Evolutionary conservation across 352 stramenopile genomes (phyloP), one percentile per base, ranked within the genome.

Genomic region (Phytophthora sp.): DNA sequence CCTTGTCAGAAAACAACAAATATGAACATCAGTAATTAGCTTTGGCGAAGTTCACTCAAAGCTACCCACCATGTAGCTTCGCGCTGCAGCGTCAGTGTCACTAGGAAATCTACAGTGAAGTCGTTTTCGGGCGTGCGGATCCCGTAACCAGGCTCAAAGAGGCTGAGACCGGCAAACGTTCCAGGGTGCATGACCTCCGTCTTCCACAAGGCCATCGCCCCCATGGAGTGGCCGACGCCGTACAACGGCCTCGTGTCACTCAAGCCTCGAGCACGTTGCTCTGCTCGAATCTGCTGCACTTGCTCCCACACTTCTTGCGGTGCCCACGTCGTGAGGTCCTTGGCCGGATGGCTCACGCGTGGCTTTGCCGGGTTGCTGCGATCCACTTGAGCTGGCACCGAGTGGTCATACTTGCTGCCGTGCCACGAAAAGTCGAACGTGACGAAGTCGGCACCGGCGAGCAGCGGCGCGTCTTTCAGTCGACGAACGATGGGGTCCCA

Each of bases 191-290:
- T 54, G 17, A 78, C 41, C 41, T 84, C 76, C 21, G 69, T 72
- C 39, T 76, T 72, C 45, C 76, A 72, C 38, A 85, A 64, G 3
- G 76, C 62, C 28, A 54, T 66, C 2, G 55, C 78, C 2, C 76
- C 78, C 76, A 88, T 85, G 5, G 78, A 88, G 38, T 88, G 78
- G 0, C 73, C 76, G 12, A 88, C 62, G 9, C 78, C 78, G 26
- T 84, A 81, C 20, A 85, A 20, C 38, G 67, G 66, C 24, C 54
- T 74, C 38, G 31, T 45, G 48, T 67, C 54, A 42, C 49, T 66
- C 12, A 48, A 34, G 0, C 59, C 56, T 13, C 45, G 28, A 23
- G 49, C 53, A 8, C 49, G 60, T 28, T 75, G 66, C 0, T 51
- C 41, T 9, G 49, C 32, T 13, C 62, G 43, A 11, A 84, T 64